Percentiles rank a stretch among this genome's conserved stretches.
These are phyloP conservation scores for Russula sp. DNA, from an alignment of 768 basidiomycete species.

Conservation along the genomic window DNA sequence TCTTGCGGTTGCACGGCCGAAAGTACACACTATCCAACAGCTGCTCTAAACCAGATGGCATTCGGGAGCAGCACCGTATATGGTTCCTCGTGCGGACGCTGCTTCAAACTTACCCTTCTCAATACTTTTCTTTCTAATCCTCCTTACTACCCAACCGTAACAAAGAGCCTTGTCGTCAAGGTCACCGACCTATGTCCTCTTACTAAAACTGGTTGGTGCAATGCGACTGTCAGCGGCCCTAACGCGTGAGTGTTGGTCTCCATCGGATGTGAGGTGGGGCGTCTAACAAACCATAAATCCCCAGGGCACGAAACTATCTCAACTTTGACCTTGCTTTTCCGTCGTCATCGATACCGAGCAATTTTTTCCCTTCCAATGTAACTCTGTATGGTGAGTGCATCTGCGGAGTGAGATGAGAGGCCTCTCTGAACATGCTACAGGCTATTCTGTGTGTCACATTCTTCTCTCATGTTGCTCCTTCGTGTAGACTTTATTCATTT, in stretches of 20 bases:
- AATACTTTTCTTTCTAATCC: slow-evolving; percentile 61
- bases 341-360: slow-evolving; percentile 53
- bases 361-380: slow-evolving; percentile 70
- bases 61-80: slow-evolving; percentile 67
- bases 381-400: slow-evolving; percentile 49
- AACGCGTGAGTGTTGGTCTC: slow-evolving; percentile 46
- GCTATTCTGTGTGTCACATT: slow-evolving; percentile 32
- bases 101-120: slow-evolving; percentile 70
- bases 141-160: slow-evolving; percentile 56
- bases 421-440: slow-evolving; percentile 22
- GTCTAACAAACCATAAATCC: not conserved
- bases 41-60: slow-evolving; percentile 72
- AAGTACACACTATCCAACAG: slow-evolving; percentile 59
- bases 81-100: slow-evolving; percentile 67
- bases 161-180: slow-evolving; percentile 64
- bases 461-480: not conserved
- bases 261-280: not conserved
- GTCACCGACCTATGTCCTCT: slow-evolving; percentile 75
- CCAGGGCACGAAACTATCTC: slow-evolving; percentile 58
- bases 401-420: not conserved
- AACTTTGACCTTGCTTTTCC: slow-evolving; percentile 84
- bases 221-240: slow-evolving; percentile 49
- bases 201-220: slow-evolving; percentile 59
- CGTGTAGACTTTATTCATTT: not conserved
- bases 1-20: slow-evolving; percentile 67